A percentile compares a stretch with the other conserved stretches of the same genome.
Conservation (phyloP, 305 asterid genomes). For the Fraxinus dipetala region DNA sequence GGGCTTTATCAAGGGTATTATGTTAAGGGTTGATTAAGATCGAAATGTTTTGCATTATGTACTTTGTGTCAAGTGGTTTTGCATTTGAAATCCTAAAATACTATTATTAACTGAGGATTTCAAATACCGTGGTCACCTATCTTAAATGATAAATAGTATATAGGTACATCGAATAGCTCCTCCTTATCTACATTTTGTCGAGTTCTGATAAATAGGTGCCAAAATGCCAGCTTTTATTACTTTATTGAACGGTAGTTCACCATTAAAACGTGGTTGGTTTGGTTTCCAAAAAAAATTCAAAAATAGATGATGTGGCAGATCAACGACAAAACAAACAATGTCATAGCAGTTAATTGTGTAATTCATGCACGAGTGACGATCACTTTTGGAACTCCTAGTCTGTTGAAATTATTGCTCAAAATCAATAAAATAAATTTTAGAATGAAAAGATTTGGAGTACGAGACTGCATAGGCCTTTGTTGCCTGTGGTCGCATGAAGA, state of each 20-base stretch:
- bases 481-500: no score
- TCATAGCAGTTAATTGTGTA: background rate
- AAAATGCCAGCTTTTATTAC: background rate
- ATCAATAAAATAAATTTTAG: no score
- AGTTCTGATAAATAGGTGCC: background rate
- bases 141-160: background rate
- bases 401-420: no score
- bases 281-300: background rate
- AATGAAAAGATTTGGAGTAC: no score
- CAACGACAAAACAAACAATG: background rate
- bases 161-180: background rate
- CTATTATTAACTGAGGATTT: background rate
- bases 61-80: background rate
- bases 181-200: background rate
- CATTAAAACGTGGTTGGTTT: background rate
- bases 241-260: background rate
- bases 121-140: background rate
- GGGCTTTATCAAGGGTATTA: slow-evolving; percentile 18
- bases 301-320: background rate
- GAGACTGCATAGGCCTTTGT: no score
- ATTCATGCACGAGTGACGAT: background rate
- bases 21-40: background rate
- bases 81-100: background rate
- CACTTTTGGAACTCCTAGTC: background rate
- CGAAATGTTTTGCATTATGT: background rate